Conservation (phyloP, 495 filamentous ascomycete genomes). For the Hypoxylon cercidicola region DNA sequence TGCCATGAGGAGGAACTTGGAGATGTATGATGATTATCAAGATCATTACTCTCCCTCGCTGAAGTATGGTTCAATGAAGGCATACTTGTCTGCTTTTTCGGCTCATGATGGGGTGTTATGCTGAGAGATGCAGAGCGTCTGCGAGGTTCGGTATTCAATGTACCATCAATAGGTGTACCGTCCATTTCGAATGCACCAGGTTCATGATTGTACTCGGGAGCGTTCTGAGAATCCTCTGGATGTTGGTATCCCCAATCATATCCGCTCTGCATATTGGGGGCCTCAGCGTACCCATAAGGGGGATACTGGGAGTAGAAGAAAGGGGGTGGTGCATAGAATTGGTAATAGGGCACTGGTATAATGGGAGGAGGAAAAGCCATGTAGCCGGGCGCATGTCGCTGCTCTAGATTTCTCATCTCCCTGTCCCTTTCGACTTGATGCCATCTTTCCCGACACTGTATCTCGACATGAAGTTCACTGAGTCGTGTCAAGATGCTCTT, state of each 20-base stretch:
- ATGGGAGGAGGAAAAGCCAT: background rate
- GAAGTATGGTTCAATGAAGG: conserved; percentile 40
- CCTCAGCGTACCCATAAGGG: background rate
- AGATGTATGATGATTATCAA: too few relatives aligned
- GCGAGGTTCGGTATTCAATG: background rate
- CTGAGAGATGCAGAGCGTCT: conserved; percentile 16
- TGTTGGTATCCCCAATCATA: background rate
- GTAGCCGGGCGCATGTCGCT: conserved; percentile 11
- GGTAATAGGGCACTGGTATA: background rate
- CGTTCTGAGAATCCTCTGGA: background rate
- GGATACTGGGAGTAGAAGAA: background rate
- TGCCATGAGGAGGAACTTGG: too few relatives aligned
- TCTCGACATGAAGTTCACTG: conserved; percentile 57
- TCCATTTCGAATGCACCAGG: background rate
- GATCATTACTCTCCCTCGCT: background rate
- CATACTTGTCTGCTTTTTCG: conserved; percentile 47
- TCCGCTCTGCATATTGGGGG: background rate
- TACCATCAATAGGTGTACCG: background rate
- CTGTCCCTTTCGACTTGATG: conserved; percentile 42
- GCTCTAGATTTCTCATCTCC: conserved; percentile 3
- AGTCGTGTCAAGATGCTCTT: conserved; percentile 51
- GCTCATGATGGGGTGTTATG: conserved; percentile 1
- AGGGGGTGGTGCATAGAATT: background rate
- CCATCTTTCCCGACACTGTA: conserved; percentile 52
- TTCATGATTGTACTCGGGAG: background rate